phyloP scores from a whole-genome alignment of 192 early-diverging fungal species.

The Obelidium mucronatum region DNA sequence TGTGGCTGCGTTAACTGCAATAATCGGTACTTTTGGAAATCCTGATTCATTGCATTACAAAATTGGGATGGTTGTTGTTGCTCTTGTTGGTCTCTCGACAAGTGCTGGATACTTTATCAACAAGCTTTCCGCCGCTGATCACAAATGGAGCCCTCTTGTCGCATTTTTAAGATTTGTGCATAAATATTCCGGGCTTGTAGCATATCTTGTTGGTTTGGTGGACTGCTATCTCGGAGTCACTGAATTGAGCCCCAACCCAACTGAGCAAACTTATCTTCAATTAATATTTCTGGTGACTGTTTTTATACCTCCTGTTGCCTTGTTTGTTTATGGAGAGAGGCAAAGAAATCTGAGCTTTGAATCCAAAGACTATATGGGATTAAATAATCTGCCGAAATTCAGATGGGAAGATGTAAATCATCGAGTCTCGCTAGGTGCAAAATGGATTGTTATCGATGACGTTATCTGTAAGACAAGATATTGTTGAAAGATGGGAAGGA shows the following conservation, averaged over 20 bases:
- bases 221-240: slow-evolving; percentile 40
- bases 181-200: slow-evolving; percentile 31
- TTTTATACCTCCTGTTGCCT: background rate
- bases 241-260: slow-evolving; percentile 19
- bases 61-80: slow-evolving; percentile 37
- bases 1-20: slow-evolving; percentile 40
- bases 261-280: background rate
- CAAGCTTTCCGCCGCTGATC: background rate
- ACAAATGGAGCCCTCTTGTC: slow-evolving; percentile 2
- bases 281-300: slow-evolving; percentile 16
- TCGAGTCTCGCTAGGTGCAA: slow-evolving; percentile 39
- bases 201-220: slow-evolving; percentile 38
- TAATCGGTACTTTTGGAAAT: slow-evolving; percentile 45
- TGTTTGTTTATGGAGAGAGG: slow-evolving; percentile 33
- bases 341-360: background rate
- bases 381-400: slow-evolving; percentile 41
- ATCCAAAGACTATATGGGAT: slow-evolving; percentile 20
- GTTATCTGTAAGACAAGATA: slow-evolving; percentile 40
- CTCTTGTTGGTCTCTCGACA: slow-evolving; percentile 19
- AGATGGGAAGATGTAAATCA: slow-evolving; percentile 47
- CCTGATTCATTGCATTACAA: slow-evolving; percentile 27
- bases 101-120: slow-evolving; percentile 5
- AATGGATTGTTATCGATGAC: slow-evolving; percentile 50
- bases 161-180: background rate
- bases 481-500: background rate